Percentiles rank a stretch among this genome's conserved stretches.
These are phyloP conservation scores for Wallacemonas collosoma DNA, from an alignment of 208 protist species.

Conservation along the genomic window DNA sequence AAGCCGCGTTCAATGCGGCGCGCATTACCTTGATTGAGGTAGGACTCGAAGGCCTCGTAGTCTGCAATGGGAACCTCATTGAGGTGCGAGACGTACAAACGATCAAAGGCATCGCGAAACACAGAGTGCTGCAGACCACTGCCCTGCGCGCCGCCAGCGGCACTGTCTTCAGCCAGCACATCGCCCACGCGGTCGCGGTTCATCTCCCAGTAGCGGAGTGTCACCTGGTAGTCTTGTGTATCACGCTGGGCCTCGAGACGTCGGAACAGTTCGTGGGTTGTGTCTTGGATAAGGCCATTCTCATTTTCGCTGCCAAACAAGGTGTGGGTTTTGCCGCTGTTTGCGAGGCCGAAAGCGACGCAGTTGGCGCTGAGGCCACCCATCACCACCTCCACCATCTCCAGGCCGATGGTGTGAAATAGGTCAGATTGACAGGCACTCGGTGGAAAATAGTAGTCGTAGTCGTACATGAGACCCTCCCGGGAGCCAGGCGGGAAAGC, in stretches of 20 bases:
- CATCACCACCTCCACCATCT: slow-evolving; percentile 88
- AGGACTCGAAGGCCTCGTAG: slow-evolving; percentile 70
- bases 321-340: slow-evolving; percentile 87
- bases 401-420: slow-evolving; percentile 73
- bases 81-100: slow-evolving; percentile 74
- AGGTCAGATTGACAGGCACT: slow-evolving; percentile 77
- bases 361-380: slow-evolving; percentile 80
- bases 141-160: slow-evolving; percentile 17
- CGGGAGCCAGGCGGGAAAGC: slow-evolving; percentile 61
- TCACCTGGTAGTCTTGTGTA: slow-evolving; percentile 57
- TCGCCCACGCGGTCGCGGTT: slow-evolving; percentile 75
- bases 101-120: slow-evolving; percentile 69
- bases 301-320: slow-evolving; percentile 83
- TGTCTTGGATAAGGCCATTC: slow-evolving; percentile 85
- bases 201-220: slow-evolving; percentile 89
- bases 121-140: slow-evolving; percentile 35
- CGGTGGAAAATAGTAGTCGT: slow-evolving; percentile 88
- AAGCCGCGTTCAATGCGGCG: slow-evolving; percentile 53
- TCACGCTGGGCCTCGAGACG: slow-evolving; percentile 56
- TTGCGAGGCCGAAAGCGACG: slow-evolving; percentile 70
- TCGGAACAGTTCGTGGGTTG: slow-evolving; percentile 74
- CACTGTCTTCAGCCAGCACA: slow-evolving; percentile 48
- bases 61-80: slow-evolving; percentile 53
- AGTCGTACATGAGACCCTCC: slow-evolving; percentile 89
- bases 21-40: slow-evolving; percentile 62